These are phyloP conservation scores for Phytophthora pini DNA, from an alignment of 352 stramenopile species.

Conservation along the genomic window DNA sequence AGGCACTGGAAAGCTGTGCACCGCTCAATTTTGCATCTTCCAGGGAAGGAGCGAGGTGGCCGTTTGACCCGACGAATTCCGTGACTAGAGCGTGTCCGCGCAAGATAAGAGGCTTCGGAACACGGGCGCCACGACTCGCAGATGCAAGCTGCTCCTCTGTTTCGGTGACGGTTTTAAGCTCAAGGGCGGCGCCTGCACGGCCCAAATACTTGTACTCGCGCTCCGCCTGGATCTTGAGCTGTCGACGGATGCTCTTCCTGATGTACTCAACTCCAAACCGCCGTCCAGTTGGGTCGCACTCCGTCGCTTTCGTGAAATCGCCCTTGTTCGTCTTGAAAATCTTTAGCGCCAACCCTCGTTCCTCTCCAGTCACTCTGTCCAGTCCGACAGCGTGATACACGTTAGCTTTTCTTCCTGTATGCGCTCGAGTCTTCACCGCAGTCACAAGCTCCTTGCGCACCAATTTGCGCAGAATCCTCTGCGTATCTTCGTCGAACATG, in stretches of 20 bases:
- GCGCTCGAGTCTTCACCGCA: conserved; percentile 48
- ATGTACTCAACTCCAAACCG: conserved; percentile 61
- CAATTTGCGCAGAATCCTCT: conserved; percentile 55
- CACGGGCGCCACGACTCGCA: conserved; percentile 34
- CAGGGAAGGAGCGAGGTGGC: conserved; percentile 40
- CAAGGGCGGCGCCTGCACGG: conserved; percentile 33
- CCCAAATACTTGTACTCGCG: conserved; percentile 55
- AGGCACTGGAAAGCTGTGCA: conserved; percentile 47
- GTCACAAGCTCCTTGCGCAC: conserved; percentile 47
- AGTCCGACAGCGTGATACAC: conserved; percentile 58
- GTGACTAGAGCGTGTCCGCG: conserved; percentile 65
- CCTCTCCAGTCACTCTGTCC: conserved; percentile 25
- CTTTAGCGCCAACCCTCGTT: conserved; percentile 56
- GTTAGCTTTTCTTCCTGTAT: conserved; percentile 54
- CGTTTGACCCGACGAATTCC: conserved; percentile 54
- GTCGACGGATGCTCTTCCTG: conserved; percentile 64
- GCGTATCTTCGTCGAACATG: conserved; percentile 61
- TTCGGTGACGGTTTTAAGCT: conserved; percentile 9
- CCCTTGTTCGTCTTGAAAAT: conserved; percentile 73
- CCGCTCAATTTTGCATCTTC: conserved; percentile 53
- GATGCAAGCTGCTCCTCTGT: conserved; percentile 12
- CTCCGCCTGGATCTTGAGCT: conserved; percentile 62
- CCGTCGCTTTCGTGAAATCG: conserved; percentile 54
- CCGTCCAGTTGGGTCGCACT: conserved; percentile 58
- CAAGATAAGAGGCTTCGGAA: conserved; percentile 47